Base-by-base conservation (phyloP, 2,329 filamentous ascomycete species). In the Penicillium verrucosum region DNA sequence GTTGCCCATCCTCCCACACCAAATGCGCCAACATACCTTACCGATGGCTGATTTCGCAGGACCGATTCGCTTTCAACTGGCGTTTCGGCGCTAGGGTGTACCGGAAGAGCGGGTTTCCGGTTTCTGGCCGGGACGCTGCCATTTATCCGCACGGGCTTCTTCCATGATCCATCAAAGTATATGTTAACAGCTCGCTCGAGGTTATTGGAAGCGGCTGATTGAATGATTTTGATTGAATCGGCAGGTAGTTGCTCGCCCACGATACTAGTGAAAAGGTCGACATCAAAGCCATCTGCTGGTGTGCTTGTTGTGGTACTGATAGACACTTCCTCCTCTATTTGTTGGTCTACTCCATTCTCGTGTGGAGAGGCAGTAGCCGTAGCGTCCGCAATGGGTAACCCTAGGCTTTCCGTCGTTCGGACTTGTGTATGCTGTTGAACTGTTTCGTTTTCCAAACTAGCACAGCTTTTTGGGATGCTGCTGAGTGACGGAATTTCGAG, bases 1-100 rank as follows among this genome's bases (percentile, higher is more conserved):
- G 93, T 97, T 6, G 90, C 87, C 94, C 94, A 99, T 5, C 88
- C 94, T 52, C 89, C 90, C 5, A 90, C 92, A 9, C 94, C 94
- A 73, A 97, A 94, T 0, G 92, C 90, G 18, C 94, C 94, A 59
- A 97, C 84, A 67, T 97, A 99, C 67, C 94, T 78, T 63, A 79
- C 80, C 1, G 75, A 66, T 0, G 86, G 86, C 47, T 70, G 69
- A 12, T 65, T 65, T 43, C 36, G 52, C 8, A 59, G 53, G 12
- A 62, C 66, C 51, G 57, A 60, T n/a, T 37, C 27, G 3, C 14
- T 47, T 56, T 61, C 49, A 4, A 53, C 43, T 18, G 54, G 41
- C 1, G 5, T 34, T 23, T 34, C 40, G 10, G 47, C 29, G 1
- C 44, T 37, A 7, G 54, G 56, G 18, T 56, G 56, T 34, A 51